A percentile compares a stretch with the other conserved stretches of the same genome.
phyloP scores from a whole-genome alignment of 306 rosid species.

The Bauhinia variegata region DNA sequence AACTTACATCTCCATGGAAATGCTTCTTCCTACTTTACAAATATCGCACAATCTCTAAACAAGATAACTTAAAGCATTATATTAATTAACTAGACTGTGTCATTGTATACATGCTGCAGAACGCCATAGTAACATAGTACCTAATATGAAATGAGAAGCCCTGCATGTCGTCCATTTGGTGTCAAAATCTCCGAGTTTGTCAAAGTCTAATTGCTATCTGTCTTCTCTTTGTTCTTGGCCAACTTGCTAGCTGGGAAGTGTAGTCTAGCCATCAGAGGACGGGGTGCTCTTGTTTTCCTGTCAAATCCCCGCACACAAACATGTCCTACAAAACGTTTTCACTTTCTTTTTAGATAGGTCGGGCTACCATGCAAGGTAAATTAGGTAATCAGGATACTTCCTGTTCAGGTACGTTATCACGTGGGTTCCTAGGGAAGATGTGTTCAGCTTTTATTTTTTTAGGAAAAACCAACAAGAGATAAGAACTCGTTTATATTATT shows the following conservation, averaged over 20 bases:
- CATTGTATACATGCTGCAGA: slow-evolving; percentile 32
- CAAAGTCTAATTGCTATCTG: slow-evolving; percentile 36
- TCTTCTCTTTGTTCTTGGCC: slow-evolving; percentile 46
- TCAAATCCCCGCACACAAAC: slow-evolving; percentile 93
- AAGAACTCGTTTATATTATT: background rate
- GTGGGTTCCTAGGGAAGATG: slow-evolving; percentile 16
- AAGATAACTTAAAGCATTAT: slow-evolving; percentile 22
- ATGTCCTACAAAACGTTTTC: slow-evolving; percentile 62
- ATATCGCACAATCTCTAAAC: slow-evolving; percentile 36
- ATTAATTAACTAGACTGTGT: background rate
- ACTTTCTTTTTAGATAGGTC: slow-evolving; percentile 27
- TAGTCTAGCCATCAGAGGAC: slow-evolving; percentile 79
- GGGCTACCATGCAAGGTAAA: no score
- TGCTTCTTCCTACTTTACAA: slow-evolving; percentile 38
- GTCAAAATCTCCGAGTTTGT: slow-evolving; percentile 1
- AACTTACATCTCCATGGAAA: slow-evolving; percentile 24
- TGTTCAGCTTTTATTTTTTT: background rate
- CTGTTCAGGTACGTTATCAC: slow-evolving; percentile 16
- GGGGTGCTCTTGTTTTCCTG: slow-evolving; percentile 63
- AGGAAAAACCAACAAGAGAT: background rate
- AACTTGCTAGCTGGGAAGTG: slow-evolving; percentile 83
- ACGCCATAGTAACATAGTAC: no score
- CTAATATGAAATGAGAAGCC: slow-evolving; percentile 21
- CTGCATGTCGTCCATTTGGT: slow-evolving; percentile 19
- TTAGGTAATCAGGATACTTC: background rate